These are phyloP conservation scores for Gymnopus androsaceus DNA, from an alignment of 1,284 basidiomycete genomes.

Conservation along the genomic window DNA sequence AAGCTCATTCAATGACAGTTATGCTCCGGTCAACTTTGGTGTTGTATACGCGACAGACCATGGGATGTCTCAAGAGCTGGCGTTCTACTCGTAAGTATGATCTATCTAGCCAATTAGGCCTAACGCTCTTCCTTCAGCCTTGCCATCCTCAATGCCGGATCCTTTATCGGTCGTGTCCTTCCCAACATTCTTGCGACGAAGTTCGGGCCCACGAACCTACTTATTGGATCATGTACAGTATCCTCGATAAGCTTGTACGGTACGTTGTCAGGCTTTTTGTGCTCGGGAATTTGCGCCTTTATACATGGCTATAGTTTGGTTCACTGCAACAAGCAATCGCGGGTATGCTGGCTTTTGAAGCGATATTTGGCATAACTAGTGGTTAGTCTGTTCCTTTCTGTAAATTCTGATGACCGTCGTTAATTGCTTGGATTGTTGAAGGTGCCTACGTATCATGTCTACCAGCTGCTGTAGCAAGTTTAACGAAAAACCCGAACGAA, in stretches of 20 bases:
- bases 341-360: constrained; percentile 22
- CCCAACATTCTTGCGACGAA: constrained; percentile 19
- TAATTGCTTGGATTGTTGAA: neutral
- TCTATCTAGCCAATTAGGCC: neutral
- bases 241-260: constrained; percentile 15
- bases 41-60: constrained; percentile 22
- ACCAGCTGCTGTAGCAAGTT: constrained; percentile 16
- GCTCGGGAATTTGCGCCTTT: no score
- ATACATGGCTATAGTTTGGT: no score
- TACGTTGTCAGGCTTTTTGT: no score
- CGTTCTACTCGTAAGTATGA: constrained; percentile 23
- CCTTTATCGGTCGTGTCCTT: constrained; percentile 18
- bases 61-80: constrained; percentile 18
- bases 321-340: constrained; percentile 14
- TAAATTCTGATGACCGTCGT: neutral
- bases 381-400: constrained; percentile 11
- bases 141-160: constrained; percentile 23
- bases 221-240: constrained; percentile 16
- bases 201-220: constrained; percentile 21
- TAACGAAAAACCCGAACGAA: constrained; percentile 16
- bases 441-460: constrained; percentile 21
- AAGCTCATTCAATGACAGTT: constrained; percentile 11
- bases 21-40: constrained; percentile 23
- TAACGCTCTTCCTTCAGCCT: constrained; percentile 13
- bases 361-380: constrained; percentile 21